Base-by-base conservation (phyloP, 352 stramenopile genomes). In the Phytophthora cryptogea region DNA sequence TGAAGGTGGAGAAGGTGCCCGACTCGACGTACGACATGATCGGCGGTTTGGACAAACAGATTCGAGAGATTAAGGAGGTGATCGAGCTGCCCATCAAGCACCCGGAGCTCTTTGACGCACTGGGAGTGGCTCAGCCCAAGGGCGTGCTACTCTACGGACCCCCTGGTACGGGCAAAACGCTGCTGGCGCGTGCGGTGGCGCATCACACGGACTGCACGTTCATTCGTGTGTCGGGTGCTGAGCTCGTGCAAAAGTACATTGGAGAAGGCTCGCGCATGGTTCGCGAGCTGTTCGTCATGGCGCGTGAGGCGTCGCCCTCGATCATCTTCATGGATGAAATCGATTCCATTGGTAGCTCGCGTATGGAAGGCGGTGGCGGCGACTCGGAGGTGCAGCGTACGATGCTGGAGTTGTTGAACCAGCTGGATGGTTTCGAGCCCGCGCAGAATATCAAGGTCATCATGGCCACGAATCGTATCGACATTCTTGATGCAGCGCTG, bases 261-360 rank as follows among this genome's bases (percentile, higher is more conserved):
- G 97, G 97, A 36, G 95, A 98, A 73, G 97, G 97, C 51, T 98
- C 95, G 16, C 86, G 97, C 26, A 99, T 99, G 97, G 97, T 99
- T 23, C 92, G 97, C 44, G 97, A 99, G 80, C 83, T 99, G 5
- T 99, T 99, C 72, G 94, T 99, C 33, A 99, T 99, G 96, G 97
- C 97, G 27, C 86, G 89, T 49, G 90, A 97, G 65, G 85, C 87
- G n/a, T 95, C 97, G n/a, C 97, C 97, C 23, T 98, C 90, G 27
- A 99, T 99, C 72, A 99, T 99, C 60, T 99, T 99, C 62, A 99
- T 99, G 97, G 97, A 99, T 72, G 97, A 99, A 79, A 99, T 99
- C 71, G 97, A 99, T 78, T 99, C 94, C 43, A 99, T 99, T 63
- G 97, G 97, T 51, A 94, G 86, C 40, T 96, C 90, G 20, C 83